Evolutionary conservation across 108 stramenopile genomes (phyloP), one percentile per base, ranked within the genome.

Genomic region (Cyclotella atomus): DNA sequence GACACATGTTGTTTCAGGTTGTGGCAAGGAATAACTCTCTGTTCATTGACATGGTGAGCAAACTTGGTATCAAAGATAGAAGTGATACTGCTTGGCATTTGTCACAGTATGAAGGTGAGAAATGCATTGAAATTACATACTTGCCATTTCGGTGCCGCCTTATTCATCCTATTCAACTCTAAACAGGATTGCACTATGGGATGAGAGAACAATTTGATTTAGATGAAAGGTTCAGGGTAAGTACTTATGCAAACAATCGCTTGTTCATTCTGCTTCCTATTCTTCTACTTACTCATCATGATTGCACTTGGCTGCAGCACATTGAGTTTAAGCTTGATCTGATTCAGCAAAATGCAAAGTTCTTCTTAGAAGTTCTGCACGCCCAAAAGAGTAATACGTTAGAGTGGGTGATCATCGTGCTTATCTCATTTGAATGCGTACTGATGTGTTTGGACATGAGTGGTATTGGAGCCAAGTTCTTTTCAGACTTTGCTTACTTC

Each of bases 311-410:
- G n/a, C 24, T 19, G 49, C 25, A 77, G 68, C 79, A 93, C 46
- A 89, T 97, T 60, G 93, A 96, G 76, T 91, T 94, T 83, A 97
- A 97, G 72, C 77, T 96, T 21, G 83, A 95, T 70, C 64, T 95
- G 32, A 94, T 97, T 21, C 92, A 97, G 70, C 84, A 92, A 53
- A 96, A 97, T 76, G 89, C 95, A 38, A 95, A 96, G 70, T 97
- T 97, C 84, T 96, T 97, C 71, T 73, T 97, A 59, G 95, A 97
- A 59, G 89, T 97, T 20, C 69, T 96, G 28, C 80, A 91, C 47
- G 78, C 91, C 38, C 85, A 97, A 66, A 97, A 97, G 80, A 84
- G 83, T 35, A 93, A 91, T 62, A 82, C 88, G 14, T 56, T 95
- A 63, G 97, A 97, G 71, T 95, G 94, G 97, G 92, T 95, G 68